phyloP scores from a whole-genome alignment of 805 yeast species.

The Saccharomycopsis vini region DNA sequence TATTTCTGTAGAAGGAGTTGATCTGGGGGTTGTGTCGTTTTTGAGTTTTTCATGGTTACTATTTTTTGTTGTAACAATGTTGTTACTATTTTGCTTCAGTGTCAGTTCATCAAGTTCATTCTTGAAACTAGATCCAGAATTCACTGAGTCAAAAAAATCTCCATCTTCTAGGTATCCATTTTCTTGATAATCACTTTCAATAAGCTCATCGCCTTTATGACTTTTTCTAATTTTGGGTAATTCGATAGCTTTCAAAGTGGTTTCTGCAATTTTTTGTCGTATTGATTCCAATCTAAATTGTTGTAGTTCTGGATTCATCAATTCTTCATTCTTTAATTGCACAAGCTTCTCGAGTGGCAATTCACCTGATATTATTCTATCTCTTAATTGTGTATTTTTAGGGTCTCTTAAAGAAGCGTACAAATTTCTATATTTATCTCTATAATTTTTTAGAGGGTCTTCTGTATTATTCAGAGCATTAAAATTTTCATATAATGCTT shows the following conservation, averaged over 20 bases:
- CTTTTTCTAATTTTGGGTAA: constrained; percentile 67
- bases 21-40: neutral
- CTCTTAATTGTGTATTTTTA: constrained; percentile 49
- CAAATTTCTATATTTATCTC: constrained; percentile 60
- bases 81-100: too few relatives aligned
- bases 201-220: constrained; percentile 81
- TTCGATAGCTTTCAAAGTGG: constrained; percentile 3
- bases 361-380: constrained; percentile 45
- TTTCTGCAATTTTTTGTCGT: constrained; percentile 51
- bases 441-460: constrained; percentile 35
- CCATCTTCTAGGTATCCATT: too few relatives aligned
- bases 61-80: too few relatives aligned
- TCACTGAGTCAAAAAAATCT: too few relatives aligned
- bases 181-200: constrained; percentile 41
- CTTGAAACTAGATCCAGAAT: too few relatives aligned
- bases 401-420: constrained; percentile 48
- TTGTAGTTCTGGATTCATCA: constrained; percentile 67
- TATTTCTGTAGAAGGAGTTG: neutral
- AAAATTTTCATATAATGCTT: constrained; percentile 35
- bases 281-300: constrained; percentile 63
- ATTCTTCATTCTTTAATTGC: constrained; percentile 59
- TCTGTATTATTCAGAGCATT: constrained; percentile 23
- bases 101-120: too few relatives aligned
- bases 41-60: neutral
- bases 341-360: constrained; percentile 53